Conservation (phyloP, 2,329 filamentous ascomycete genomes). For the Aspergillus sp. region DNA sequence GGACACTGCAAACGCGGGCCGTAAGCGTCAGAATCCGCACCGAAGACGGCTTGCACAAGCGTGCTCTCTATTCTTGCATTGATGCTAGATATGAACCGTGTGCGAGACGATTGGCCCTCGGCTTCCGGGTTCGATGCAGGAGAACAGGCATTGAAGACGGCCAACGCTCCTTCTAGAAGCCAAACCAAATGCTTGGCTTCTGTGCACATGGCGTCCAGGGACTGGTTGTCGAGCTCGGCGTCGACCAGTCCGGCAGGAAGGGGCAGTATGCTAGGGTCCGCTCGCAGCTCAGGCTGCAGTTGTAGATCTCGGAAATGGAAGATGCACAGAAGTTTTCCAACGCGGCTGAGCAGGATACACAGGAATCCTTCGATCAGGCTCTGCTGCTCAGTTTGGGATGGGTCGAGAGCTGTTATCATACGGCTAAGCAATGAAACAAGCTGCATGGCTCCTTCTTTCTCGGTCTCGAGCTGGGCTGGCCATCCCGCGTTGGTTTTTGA, state of each 20-base stretch:
- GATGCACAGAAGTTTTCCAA: constrained; percentile 46
- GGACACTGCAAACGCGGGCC: constrained; percentile 32
- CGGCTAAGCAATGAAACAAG: constrained; percentile 33
- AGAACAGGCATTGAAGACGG: constrained; percentile 27
- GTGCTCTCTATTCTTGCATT: constrained; percentile 45
- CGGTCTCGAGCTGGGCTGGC: not conserved
- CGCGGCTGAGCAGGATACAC: constrained; percentile 41
- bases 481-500: constrained; percentile 4
- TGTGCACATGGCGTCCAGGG: constrained; percentile 30
- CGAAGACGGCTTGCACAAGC: constrained; percentile 48
- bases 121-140: not conserved
- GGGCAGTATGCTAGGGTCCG: constrained; percentile 30
- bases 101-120: not conserved
- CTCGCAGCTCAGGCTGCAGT: constrained; percentile 29
- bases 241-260: constrained; percentile 38
- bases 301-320: constrained; percentile 45
- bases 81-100: constrained; percentile 26
- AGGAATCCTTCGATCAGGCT: constrained; percentile 49
- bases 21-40: constrained; percentile 34
- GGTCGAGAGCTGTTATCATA: constrained; percentile 38
- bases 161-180: constrained; percentile 38
- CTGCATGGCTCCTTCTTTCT: constrained; percentile 25
- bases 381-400: constrained; percentile 30
- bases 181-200: constrained; percentile 44
- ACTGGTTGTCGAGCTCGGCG: constrained; percentile 27